Conservation (phyloP, 768 basidiomycete species). For the Mycena galopus region DNA sequence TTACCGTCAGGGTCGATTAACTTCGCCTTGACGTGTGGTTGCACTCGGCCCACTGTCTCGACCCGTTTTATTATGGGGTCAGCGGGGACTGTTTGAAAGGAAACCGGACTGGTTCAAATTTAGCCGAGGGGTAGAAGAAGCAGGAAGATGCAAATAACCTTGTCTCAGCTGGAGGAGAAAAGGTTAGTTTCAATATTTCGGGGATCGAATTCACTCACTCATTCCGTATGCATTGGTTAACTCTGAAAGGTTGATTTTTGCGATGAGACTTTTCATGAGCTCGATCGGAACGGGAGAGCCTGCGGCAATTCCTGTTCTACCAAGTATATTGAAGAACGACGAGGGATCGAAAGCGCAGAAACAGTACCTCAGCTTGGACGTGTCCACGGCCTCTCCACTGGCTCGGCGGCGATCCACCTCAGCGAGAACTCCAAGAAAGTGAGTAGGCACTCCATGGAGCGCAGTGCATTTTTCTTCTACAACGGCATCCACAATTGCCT, state of each 20-base stretch:
- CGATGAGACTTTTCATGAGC: conserved; percentile 80
- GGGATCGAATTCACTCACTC: conserved; percentile 65
- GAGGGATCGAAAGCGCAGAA: background rate
- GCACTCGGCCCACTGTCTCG: conserved; percentile 84
- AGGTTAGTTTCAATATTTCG: conserved; percentile 6
- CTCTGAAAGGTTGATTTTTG: conserved; percentile 74
- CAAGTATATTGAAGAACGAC: background rate
- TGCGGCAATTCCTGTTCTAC: conserved; percentile 86
- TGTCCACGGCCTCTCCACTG: conserved; percentile 61
- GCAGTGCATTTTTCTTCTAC: conserved; percentile 79
- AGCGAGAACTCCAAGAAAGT: conserved; percentile 80
- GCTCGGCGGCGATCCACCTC: conserved; percentile 72
- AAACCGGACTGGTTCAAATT: conserved; percentile 71
- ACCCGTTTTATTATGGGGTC: conserved; percentile 82
- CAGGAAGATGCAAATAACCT: conserved; percentile 53
- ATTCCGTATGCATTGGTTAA: conserved; percentile 88
- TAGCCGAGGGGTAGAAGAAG: background rate
- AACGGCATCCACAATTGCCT: conserved; percentile 78
- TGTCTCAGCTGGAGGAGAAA: conserved; percentile 70
- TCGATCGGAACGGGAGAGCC: conserved; percentile 85
- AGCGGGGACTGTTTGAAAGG: conserved; percentile 81
- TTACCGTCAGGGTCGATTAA: conserved; percentile 70
- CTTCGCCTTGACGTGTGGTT: conserved; percentile 85
- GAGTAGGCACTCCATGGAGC: conserved; percentile 88
- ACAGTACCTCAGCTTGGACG: conserved; percentile 65